Percentiles rank a stretch among this genome's conserved stretches.
phyloP scores from a whole-genome alignment of 2,329 filamentous ascomycete genomes.

The Botrytis pseudocinerea region DNA sequence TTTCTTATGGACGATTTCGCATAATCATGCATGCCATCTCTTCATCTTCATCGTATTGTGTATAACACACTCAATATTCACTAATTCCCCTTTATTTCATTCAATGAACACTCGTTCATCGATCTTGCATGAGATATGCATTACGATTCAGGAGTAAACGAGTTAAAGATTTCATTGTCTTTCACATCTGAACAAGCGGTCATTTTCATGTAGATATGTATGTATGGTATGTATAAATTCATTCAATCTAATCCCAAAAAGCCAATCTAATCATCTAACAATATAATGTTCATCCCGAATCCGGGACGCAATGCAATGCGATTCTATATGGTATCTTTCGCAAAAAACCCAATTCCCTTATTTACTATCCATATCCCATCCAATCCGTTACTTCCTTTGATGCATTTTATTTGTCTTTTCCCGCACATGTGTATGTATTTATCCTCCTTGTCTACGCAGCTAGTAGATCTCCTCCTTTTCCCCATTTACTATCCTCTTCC shows the following conservation, averaged over 20 bases:
- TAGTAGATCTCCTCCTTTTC: neutral
- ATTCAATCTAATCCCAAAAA: neutral
- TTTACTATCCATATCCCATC: neutral
- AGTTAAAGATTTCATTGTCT: too few species aligned
- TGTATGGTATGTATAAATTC: neutral
- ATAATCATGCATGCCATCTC: neutral
- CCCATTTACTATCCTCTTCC: slow-evolving; percentile 12
- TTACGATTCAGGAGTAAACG: too few species aligned
- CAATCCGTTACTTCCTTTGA: neutral
- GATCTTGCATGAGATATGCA: neutral
- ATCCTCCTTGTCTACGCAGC: neutral
- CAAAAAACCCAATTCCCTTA: neutral
- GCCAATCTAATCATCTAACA: neutral
- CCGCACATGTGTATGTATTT: neutral
- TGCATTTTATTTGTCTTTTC: neutral
- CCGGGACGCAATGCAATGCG: neutral
- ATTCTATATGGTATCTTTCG: slow-evolving; percentile 21
- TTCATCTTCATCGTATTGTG: neutral
- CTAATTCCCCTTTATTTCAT: neutral
- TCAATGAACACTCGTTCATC: neutral
- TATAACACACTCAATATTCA: neutral
- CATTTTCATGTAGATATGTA: neutral
- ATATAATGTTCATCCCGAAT: neutral
- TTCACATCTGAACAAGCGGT: neutral
- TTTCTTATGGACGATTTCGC: neutral